phyloP scores from a whole-genome alignment of 345 rosid genomes.

The Eucalyptus tenuipes region DNA sequence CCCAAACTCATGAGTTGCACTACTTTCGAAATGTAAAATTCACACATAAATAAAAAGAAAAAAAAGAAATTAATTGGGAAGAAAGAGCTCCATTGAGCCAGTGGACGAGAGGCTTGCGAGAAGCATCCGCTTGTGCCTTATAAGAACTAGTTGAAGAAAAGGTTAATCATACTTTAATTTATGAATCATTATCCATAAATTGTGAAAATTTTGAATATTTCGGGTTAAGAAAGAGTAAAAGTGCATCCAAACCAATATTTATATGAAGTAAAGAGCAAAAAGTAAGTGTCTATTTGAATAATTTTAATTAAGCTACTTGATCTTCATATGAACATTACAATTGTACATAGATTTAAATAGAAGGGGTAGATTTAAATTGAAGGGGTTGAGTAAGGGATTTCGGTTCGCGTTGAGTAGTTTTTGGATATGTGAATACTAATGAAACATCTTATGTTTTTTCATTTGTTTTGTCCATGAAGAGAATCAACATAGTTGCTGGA shows the following conservation, averaged over 20 bases:
- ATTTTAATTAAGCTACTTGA: neutral
- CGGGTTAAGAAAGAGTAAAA: neutral
- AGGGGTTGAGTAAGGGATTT: too few relatives aligned
- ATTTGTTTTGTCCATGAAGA: neutral
- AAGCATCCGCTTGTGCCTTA: neutral
- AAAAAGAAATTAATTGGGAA: neutral
- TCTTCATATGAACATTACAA: too few relatives aligned
- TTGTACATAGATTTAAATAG: too few relatives aligned
- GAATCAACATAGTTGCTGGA: neutral
- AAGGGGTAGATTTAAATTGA: too few relatives aligned
- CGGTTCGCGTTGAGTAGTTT: accelerated
- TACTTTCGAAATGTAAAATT: neutral
- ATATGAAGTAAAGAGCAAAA: neutral
- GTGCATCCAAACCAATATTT: neutral
- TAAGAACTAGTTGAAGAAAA: neutral
- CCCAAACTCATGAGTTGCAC: neutral
- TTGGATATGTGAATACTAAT: too few relatives aligned
- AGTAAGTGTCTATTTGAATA: neutral
- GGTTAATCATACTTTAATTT: neutral
- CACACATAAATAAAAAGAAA: neutral
- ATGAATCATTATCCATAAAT: neutral
- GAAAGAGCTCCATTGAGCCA: neutral
- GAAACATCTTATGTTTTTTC: neutral
- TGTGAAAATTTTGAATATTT: neutral
- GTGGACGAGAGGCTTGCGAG: accelerated